Evolutionary conservation across 2,329 filamentous ascomycete species (phyloP).

Genomic region (Ophiostoma sp.): DNA sequence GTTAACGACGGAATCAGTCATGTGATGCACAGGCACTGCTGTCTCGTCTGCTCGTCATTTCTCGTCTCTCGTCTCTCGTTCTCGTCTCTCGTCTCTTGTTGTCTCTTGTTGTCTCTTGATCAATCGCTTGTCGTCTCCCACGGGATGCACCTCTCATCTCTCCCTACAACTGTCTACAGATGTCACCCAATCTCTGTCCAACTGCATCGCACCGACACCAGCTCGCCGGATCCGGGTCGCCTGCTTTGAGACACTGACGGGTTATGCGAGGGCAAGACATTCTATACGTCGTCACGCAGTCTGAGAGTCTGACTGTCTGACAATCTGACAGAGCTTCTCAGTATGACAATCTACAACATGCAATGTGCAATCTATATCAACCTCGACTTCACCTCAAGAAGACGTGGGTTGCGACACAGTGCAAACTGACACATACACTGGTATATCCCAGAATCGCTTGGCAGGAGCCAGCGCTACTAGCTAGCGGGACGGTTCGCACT

Average conservation of each 20-base stretch:
- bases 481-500: constrained; percentile 16
- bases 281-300: not conserved
- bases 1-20: not conserved
- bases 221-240: constrained; percentile 9
- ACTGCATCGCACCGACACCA: not conserved
- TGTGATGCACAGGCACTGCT: not conserved
- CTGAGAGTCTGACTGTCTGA: not conserved
- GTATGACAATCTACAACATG: not conserved
- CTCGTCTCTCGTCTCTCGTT: not conserved
- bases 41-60: not conserved
- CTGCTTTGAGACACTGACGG: not conserved
- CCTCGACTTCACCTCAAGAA: not conserved
- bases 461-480: not conserved
- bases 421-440: not conserved
- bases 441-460: not conserved
- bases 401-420: not conserved
- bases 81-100: not conserved
- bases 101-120: too few relatives aligned
- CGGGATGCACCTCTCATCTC: not conserved
- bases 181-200: not conserved
- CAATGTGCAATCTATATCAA: not conserved
- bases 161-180: not conserved
- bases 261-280: constrained; percentile 12
- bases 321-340: not conserved
- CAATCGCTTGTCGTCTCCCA: too few relatives aligned